A percentile compares a stretch with the other conserved stretches of the same genome.
These are phyloP conservation scores for Aurifilum marmelostoma DNA, from an alignment of 2,329 filamentous ascomycete species.

Conservation along the genomic window DNA sequence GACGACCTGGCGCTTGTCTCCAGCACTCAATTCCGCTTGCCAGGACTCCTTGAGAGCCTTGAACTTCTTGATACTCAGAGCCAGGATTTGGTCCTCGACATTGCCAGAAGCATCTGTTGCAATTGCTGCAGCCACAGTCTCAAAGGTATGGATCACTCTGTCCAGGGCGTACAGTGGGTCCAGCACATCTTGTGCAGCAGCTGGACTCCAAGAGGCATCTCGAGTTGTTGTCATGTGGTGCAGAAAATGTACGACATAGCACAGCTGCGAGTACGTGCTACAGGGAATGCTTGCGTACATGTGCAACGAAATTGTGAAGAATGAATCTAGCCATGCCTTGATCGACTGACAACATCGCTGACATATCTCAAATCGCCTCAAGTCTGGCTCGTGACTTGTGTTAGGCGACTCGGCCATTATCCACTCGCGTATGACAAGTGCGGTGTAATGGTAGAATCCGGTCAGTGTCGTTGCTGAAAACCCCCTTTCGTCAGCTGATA, in stretches of 20 bases:
- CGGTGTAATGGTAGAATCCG: neutral
- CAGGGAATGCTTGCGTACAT: conserved; percentile 13
- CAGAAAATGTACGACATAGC: conserved; percentile 25
- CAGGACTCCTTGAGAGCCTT: neutral
- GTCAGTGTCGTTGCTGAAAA: neutral
- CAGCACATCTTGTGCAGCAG: conserved; percentile 7
- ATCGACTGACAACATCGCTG: conserved; percentile 27
- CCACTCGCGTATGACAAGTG: neutral
- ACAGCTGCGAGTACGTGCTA: conserved; percentile 20
- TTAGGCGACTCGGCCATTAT: neutral
- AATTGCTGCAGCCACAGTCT: conserved; percentile 3
- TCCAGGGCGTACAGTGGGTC: conserved; percentile 4
- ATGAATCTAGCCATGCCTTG: conserved; percentile 26
- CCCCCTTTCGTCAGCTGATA: neutral
- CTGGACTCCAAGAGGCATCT: conserved; percentile 11
- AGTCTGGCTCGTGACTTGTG: neutral
- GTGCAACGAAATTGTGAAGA: conserved; percentile 22
- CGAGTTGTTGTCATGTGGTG: conserved; percentile 22
- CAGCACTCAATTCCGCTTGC: neutral
- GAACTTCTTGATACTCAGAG: neutral
- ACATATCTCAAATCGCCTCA: conserved; percentile 16
- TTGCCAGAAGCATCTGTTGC: neutral
- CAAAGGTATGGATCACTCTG: conserved; percentile 13
- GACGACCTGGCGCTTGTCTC: neutral
- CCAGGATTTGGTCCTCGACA: neutral